These are phyloP conservation scores for Salix arbutifolia DNA, from an alignment of 345 rosid species.

Conservation along the genomic window DNA sequence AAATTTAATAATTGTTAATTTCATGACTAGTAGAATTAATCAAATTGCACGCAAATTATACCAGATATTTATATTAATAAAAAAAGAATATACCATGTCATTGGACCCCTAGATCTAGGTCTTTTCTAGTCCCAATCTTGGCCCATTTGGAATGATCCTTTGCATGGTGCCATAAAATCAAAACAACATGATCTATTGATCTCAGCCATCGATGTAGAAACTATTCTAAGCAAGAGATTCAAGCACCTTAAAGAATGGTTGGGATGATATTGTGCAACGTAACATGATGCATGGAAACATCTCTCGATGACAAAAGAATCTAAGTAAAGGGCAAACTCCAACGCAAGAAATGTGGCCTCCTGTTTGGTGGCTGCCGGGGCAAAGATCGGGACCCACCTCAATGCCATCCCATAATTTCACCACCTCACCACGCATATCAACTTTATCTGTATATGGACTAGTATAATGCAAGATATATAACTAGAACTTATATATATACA, in stretches of 20 bases:
- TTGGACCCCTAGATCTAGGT: neutral
- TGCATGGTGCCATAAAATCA: neutral
- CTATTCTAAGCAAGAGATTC: neutral
- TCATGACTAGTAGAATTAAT: no score
- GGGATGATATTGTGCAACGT: neutral
- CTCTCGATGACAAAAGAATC: slow-evolving; percentile 21
- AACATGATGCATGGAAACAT: neutral
- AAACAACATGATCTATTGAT: neutral
- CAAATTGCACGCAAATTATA: no score
- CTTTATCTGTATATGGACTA: slow-evolving; percentile 2
- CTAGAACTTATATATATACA: neutral
- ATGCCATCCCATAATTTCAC: slow-evolving; percentile 23
- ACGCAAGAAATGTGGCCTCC: slow-evolving; percentile 34
- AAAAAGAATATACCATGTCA: neutral
- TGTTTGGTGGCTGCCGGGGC: slow-evolving; percentile 42
- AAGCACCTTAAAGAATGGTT: neutral
- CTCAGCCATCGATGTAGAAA: neutral
- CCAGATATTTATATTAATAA: no score
- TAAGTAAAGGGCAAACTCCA: slow-evolving; percentile 15
- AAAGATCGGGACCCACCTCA: slow-evolving; percentile 21
- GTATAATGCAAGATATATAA: neutral
- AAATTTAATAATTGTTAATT: no score
- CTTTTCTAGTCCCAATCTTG: slow-evolving; percentile 5
- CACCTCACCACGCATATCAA: slow-evolving; percentile 5
- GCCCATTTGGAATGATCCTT: neutral